Evolutionary conservation across 176 grass and related monocot species (phyloP).

Genomic region (Musa beccarii): DNA sequence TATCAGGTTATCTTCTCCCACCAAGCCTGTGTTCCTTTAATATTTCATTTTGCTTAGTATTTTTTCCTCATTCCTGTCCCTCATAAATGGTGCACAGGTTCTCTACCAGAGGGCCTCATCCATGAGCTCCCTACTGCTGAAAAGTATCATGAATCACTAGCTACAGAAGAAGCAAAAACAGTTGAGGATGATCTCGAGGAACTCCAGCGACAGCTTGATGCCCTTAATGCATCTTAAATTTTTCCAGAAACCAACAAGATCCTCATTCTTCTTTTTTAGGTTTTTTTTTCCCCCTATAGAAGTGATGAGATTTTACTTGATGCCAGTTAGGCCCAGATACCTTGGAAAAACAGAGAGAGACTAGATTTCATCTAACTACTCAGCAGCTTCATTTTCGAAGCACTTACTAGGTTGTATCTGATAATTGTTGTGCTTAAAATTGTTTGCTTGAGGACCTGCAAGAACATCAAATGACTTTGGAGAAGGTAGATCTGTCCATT

Average conservation of each 20-base stretch:
- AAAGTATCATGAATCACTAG: slow-evolving; percentile 31
- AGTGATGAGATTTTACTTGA: not conserved
- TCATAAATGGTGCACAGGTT: slow-evolving; percentile 31
- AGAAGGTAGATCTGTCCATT: too few species aligned
- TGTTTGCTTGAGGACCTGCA: not conserved
- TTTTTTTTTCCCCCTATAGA: not conserved
- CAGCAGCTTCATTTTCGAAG: not conserved
- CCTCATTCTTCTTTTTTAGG: not conserved
- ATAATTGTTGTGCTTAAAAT: not conserved
- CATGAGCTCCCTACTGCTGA: slow-evolving; percentile 84
- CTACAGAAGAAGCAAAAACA: slow-evolving; percentile 9
- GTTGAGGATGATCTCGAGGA: slow-evolving; percentile 69
- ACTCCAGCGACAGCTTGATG: slow-evolving; percentile 85
- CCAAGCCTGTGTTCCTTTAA: not conserved
- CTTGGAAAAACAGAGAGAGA: not conserved
- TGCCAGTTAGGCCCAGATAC: not conserved
- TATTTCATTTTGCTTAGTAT: not conserved
- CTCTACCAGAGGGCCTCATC: slow-evolving; percentile 83
- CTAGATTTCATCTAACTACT: not conserved
- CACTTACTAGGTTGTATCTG: not conserved
- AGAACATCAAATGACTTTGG: too few species aligned
- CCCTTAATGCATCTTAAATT: slow-evolving; percentile 46
- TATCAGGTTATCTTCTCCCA: slow-evolving; percentile 11
- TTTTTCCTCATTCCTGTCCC: not conserved
- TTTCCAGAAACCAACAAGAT: not conserved